phyloP scores from a whole-genome alignment of 2,329 filamentous ascomycete genomes.

The Alternaria arborescens region DNA sequence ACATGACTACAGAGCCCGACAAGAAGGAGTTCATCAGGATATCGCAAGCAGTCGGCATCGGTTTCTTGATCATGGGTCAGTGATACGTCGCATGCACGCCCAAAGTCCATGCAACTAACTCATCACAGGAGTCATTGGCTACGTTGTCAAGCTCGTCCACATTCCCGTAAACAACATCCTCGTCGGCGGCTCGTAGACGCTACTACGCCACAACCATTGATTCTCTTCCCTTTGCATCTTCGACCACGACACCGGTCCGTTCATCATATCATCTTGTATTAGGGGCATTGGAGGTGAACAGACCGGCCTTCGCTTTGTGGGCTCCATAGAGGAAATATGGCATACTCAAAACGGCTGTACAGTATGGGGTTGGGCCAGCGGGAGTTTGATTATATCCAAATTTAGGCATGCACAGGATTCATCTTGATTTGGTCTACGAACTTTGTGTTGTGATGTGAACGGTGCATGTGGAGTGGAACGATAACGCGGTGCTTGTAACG shows the following conservation, averaged over 20 bases:
- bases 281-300: slow-evolving; percentile 11
- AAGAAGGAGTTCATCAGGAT: slow-evolving; percentile 56
- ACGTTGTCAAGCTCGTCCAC: slow-evolving; percentile 62
- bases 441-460: neutral
- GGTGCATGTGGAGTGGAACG: neutral
- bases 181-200: slow-evolving; percentile 53
- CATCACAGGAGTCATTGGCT: slow-evolving; percentile 56
- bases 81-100: neutral
- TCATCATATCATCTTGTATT: slow-evolving; percentile 29
- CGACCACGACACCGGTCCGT: slow-evolving; percentile 17
- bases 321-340: slow-evolving; percentile 14
- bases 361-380: slow-evolving; percentile 44
- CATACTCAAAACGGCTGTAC: slow-evolving; percentile 39
- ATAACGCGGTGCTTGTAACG: neutral
- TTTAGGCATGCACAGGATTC: slow-evolving; percentile 26
- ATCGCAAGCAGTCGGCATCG: slow-evolving; percentile 61
- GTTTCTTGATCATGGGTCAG: slow-evolving; percentile 61
- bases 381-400: slow-evolving; percentile 50
- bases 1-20: slow-evolving; percentile 53
- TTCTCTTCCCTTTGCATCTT: slow-evolving; percentile 24
- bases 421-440: slow-evolving; percentile 1
- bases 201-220: slow-evolving; percentile 11
- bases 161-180: slow-evolving; percentile 65
- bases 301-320: slow-evolving; percentile 5
- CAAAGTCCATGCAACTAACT: slow-evolving; percentile 5